These are phyloP conservation scores for Trametes gibbosa DNA, from an alignment of 768 basidiomycete species.

Conservation along the genomic window DNA sequence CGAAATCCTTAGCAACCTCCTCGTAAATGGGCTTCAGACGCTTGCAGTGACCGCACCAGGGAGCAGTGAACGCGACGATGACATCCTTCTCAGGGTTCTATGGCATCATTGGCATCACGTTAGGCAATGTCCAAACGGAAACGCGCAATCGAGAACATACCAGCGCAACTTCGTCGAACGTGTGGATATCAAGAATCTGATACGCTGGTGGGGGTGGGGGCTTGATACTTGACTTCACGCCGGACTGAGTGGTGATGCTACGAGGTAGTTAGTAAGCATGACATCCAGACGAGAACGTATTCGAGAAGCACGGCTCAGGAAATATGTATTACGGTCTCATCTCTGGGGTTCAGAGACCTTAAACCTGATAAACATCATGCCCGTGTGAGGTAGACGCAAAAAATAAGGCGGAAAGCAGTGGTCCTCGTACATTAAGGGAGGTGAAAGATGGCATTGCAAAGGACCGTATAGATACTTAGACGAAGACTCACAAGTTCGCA, in stretches of 20 bases:
- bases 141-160: constrained; percentile 34
- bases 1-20: constrained; percentile 78
- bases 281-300: not conserved
- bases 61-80: constrained; percentile 80
- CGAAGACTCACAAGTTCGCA: constrained; percentile 60
- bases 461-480: too few relatives aligned
- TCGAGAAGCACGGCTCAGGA: not conserved
- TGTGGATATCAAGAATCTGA: constrained; percentile 61
- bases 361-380: constrained; percentile 16
- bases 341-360: constrained; percentile 17
- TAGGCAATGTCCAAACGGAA: not conserved
- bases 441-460: not conserved
- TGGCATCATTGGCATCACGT: not conserved
- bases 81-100: constrained; percentile 76
- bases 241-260: constrained; percentile 73
- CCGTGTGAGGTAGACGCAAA: not conserved
- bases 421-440: not conserved
- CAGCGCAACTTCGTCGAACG: constrained; percentile 74
- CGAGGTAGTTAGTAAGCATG: not conserved
- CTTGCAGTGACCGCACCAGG: constrained; percentile 97
- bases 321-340: constrained; percentile 6
- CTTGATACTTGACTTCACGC: constrained; percentile 85
- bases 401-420: not conserved
- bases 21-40: constrained; percentile 83
- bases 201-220: constrained; percentile 75